Conservation (phyloP, 2,329 filamentous ascomycete genomes). For the Akanthomyces muscarius region DNA sequence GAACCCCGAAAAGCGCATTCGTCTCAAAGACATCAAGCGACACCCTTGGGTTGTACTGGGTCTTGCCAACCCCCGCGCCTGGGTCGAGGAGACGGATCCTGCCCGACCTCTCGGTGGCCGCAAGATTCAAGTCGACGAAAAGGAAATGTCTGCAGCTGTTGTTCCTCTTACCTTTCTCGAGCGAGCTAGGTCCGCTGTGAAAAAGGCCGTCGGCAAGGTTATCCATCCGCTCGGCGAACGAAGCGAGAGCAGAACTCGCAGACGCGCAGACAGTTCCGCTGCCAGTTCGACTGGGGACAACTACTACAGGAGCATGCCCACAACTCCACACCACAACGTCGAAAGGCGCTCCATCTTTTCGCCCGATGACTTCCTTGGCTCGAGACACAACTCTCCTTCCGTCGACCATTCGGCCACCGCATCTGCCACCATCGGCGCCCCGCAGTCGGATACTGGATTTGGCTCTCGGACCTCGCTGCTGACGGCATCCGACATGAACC, state of each 20-base stretch:
- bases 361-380: conserved; percentile 52
- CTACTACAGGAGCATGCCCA: conserved; percentile 40
- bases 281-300: conserved; percentile 61
- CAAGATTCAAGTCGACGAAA: conserved; percentile 87
- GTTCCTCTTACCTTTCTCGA: conserved; percentile 85
- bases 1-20: conserved; percentile 84
- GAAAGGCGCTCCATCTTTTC: conserved; percentile 51
- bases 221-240: conserved; percentile 58
- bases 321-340: conserved; percentile 51
- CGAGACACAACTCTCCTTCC: conserved; percentile 7
- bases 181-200: conserved; percentile 73
- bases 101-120: conserved; percentile 71
- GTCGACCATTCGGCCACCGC: conserved; percentile 23
- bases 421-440: conserved; percentile 25
- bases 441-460: conserved; percentile 30
- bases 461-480: conserved; percentile 38
- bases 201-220: conserved; percentile 61
- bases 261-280: conserved; percentile 57
- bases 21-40: conserved; percentile 85
- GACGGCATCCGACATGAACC: background rate
- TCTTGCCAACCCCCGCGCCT: conserved; percentile 67
- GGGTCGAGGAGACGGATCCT: conserved; percentile 95
- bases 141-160: conserved; percentile 85
- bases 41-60: conserved; percentile 87
- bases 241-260: conserved; percentile 50